Base-by-base conservation (phyloP, 164 flowering plant species). In the Vitis riparia region DNA sequence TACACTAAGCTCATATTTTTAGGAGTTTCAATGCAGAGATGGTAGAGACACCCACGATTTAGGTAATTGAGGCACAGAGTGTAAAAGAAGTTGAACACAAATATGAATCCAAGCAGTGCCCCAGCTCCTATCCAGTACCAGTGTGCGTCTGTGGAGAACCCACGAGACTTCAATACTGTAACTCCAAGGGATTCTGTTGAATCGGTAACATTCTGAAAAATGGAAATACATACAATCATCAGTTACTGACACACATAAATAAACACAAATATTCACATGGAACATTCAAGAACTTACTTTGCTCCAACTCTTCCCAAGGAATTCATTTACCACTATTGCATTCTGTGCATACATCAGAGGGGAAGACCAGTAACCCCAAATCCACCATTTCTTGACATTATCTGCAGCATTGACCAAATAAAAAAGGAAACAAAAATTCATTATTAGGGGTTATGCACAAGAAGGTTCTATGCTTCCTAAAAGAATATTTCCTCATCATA, bases 61-160 rank as follows among this genome's bases (percentile, higher is more conserved):
- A 77, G 70, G 27, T n/a, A 77, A 14, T 58, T 68, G 50, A 77
- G 76, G 32, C 76, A 73, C 50, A 77, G n/a, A 51, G 61, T 69
- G 67, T 6, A 77, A 12, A 16, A 16, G 3, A 65, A 16, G 59
- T 77, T 77, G 70, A 68, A 69, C 13, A 77, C 11, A 3, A 78
- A 11, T 2, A 16, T 59, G 62, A 32, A 74, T 11, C 80, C 80
- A 30, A 71, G 3, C 57, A 73, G 9, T 10, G 77, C 77, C 13
- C 72, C 80, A 6, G 64, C 66, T 29, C 77, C 80, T 44, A 77
- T 3, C 80, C 80, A 77, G 64, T 74, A 77, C 80, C 80, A 77
- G 16, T 77, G 62, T 51, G 72, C 52, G 1, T 74, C 37, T 6
- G 63, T 3, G 59, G 70, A 74, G 72, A 73, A 74, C 1, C 75